Evolutionary conservation across 257 asterid species (phyloP).

Genomic region (Linaria vulgaris): DNA sequence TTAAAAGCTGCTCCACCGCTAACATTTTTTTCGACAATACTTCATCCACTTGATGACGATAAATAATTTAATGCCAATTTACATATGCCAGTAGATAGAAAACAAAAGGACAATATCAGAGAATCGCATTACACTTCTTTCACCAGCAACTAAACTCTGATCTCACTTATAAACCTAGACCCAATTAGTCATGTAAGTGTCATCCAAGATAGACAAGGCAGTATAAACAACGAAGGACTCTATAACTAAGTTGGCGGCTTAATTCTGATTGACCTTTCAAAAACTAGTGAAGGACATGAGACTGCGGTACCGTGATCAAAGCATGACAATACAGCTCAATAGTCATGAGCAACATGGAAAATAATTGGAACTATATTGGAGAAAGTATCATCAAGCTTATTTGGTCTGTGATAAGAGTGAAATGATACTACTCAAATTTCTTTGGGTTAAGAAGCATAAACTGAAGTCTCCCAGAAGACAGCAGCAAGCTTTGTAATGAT

Average conservation of each 20-base stretch:
- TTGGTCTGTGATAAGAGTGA: background rate
- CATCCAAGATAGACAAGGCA: background rate
- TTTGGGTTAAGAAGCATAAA: background rate
- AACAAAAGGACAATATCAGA: background rate
- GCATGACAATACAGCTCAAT: slow-evolving; percentile 3
- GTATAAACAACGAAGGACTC: background rate
- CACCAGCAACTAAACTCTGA: background rate
- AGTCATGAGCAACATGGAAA: background rate
- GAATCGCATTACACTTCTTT: background rate
- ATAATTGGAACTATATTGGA: background rate
- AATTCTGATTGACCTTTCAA: background rate
- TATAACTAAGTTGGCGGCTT: background rate
- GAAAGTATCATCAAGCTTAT: background rate
- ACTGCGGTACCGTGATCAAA: background rate
- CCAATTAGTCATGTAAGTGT: background rate
- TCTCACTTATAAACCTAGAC: background rate
- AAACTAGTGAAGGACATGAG: slow-evolving; percentile 1
- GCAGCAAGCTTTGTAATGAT: slow-evolving; percentile 10
- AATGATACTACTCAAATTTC: background rate
- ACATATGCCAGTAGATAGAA: background rate
- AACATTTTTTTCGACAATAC: background rate
- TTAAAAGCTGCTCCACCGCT: background rate
- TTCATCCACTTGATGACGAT: slow-evolving; percentile 6
- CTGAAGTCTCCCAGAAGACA: slow-evolving; percentile 1
- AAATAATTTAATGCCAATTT: background rate